A percentile compares a stretch with the other conserved stretches of the same genome.
Evolutionary conservation across 768 basidiomycete species (phyloP).

Genomic region (Leccinum ochraceum): DNA sequence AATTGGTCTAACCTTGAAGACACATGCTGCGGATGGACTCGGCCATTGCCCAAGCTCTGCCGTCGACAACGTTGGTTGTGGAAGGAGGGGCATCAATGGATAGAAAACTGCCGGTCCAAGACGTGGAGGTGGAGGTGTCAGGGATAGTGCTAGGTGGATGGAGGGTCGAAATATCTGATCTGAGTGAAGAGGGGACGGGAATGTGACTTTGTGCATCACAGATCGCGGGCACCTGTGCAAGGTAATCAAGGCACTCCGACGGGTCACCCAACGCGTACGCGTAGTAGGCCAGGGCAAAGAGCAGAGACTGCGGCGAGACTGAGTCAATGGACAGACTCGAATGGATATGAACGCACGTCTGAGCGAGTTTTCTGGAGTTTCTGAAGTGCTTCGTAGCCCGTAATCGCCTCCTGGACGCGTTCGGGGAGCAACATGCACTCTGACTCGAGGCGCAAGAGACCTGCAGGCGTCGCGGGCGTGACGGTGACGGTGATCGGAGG

Average conservation of each 20-base stretch:
- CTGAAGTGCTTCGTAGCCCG: slow-evolving; percentile 56
- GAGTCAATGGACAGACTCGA: slow-evolving; percentile 4
- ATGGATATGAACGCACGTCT: slow-evolving; percentile 50
- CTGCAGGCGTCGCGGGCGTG: slow-evolving; percentile 58
- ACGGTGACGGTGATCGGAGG: slow-evolving; percentile 59
- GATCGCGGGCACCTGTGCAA: slow-evolving; percentile 56
- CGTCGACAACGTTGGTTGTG: slow-evolving; percentile 61
- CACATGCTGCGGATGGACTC: slow-evolving; percentile 78
- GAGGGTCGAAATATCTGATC: slow-evolving; percentile 41
- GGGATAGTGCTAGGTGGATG: slow-evolving; percentile 37
- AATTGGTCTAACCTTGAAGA: slow-evolving; percentile 65
- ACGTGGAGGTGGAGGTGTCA: slow-evolving; percentile 47
- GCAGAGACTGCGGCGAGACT: slow-evolving; percentile 53
- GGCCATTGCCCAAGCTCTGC: slow-evolving; percentile 68
- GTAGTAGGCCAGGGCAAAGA: slow-evolving; percentile 74
- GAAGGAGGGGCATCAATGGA: slow-evolving; percentile 43
- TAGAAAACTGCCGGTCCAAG: slow-evolving; percentile 51
- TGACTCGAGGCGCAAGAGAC: slow-evolving; percentile 37
- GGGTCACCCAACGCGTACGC: slow-evolving; percentile 75
- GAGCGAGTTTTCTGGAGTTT: slow-evolving; percentile 49
- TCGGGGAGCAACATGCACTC: slow-evolving; percentile 62
- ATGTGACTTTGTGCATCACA: slow-evolving; percentile 55
- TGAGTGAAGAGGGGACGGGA: slow-evolving; percentile 44
- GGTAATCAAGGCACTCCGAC: slow-evolving; percentile 59
- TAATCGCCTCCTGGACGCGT: slow-evolving; percentile 55